Evolutionary conservation across 1,139 yeast species (phyloP).

Genomic region (Saccharomyces hybrid): DNA sequence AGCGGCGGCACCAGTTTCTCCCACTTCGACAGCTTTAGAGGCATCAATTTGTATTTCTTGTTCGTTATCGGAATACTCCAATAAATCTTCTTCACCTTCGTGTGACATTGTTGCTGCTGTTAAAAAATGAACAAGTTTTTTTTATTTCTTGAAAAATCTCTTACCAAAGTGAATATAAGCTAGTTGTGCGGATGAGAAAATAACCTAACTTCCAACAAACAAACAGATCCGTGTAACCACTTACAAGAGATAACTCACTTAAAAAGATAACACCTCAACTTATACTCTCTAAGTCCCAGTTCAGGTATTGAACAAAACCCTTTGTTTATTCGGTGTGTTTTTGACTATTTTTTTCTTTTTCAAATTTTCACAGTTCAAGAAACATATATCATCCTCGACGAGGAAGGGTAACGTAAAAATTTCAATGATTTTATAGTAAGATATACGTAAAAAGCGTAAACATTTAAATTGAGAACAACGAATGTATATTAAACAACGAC

Average conservation of each 20-base stretch:
- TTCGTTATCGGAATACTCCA: slow-evolving; percentile 97
- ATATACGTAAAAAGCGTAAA: background rate
- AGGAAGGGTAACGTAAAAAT: background rate
- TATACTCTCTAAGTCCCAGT: background rate
- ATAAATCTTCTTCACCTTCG: slow-evolving; percentile 98
- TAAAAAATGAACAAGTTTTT: background rate
- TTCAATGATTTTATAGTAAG: too few relatives aligned
- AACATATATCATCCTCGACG: background rate
- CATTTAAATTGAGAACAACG: background rate
- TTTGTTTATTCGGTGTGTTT: background rate
- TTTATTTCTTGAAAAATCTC: background rate
- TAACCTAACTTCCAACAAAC: background rate
- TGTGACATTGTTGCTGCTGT: slow-evolving; percentile 32
- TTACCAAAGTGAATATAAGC: background rate
- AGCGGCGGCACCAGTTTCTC: slow-evolving; percentile 20
- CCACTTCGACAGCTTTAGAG: slow-evolving; percentile 42
- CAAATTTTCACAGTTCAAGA: background rate
- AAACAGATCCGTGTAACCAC: background rate
- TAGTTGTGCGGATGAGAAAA: background rate
- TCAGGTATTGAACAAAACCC: background rate
- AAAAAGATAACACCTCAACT: background rate
- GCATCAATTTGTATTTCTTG: slow-evolving; percentile 79
- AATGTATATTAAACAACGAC: background rate
- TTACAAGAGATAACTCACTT: background rate
- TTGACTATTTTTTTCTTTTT: background rate